Evolutionary conservation across 1,139 yeast genomes (phyloP).

Genomic region (Geotrichum candidum): DNA sequence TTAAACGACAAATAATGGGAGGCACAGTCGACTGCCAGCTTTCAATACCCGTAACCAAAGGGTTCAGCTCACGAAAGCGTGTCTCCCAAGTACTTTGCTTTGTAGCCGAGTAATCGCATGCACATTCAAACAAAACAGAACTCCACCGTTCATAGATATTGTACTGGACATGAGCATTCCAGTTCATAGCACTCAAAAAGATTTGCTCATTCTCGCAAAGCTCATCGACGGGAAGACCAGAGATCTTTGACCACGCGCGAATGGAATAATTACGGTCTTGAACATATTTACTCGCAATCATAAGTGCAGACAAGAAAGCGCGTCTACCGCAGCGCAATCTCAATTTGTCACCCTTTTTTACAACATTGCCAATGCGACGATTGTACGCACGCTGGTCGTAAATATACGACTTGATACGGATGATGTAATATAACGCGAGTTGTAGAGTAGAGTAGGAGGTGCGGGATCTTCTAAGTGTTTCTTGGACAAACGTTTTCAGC

Average conservation of each 20-base stretch:
- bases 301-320: slow-evolving; percentile 58
- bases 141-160: slow-evolving; percentile 51
- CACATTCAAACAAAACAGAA: slow-evolving; percentile 31
- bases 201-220: slow-evolving; percentile 50
- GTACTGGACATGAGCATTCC: slow-evolving; percentile 49
- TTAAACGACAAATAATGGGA: slow-evolving; percentile 3
- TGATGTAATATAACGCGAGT: slow-evolving; percentile 57
- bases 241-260: slow-evolving; percentile 66
- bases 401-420: slow-evolving; percentile 32
- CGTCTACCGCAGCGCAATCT: slow-evolving; percentile 51
- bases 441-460: slow-evolving; percentile 62
- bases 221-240: slow-evolving; percentile 50
- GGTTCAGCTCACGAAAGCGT: slow-evolving; percentile 1
- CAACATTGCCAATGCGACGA: slow-evolving; percentile 5
- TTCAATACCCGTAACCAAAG: slow-evolving; percentile 1
- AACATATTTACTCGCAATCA: slow-evolving; percentile 63
- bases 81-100: slow-evolving; percentile 1
- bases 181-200: slow-evolving; percentile 49
- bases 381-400: slow-evolving; percentile 5
- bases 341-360: slow-evolving; percentile 16
- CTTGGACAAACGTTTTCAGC: slow-evolving; percentile 47
- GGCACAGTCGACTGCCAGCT: slow-evolving; percentile 1
- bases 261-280: slow-evolving; percentile 69
- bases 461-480: slow-evolving; percentile 62
- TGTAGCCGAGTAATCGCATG: slow-evolving; percentile 14